Evolutionary conservation across 2,329 filamentous ascomycete species (phyloP).

Genomic region (Neofusicoccum sp.): DNA sequence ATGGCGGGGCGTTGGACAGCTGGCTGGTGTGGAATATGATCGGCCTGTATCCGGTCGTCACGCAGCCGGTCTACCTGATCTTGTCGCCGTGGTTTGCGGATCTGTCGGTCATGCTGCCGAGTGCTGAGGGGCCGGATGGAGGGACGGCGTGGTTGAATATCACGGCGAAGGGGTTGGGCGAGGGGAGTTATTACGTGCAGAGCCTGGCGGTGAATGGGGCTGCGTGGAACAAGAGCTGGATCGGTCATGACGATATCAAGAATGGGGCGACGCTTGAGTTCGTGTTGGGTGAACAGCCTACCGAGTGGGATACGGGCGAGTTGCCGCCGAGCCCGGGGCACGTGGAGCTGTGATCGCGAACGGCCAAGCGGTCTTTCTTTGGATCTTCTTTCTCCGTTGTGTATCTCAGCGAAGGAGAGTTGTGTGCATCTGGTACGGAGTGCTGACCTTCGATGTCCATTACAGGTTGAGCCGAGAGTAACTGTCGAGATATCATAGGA

Average conservation of each 20-base stretch:
- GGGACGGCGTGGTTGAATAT: slow-evolving; percentile 48
- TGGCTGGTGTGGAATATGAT: slow-evolving; percentile 53
- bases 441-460: too few species aligned
- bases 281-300: slow-evolving; percentile 58
- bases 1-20: slow-evolving; percentile 49
- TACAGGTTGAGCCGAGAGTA: too few species aligned
- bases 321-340: slow-evolving; percentile 61
- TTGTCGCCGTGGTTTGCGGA: slow-evolving; percentile 41
- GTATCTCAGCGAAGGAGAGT: too few species aligned
- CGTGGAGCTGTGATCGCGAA: background rate
- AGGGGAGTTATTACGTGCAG: slow-evolving; percentile 56
- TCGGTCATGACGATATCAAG: slow-evolving; percentile 55
- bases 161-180: slow-evolving; percentile 46
- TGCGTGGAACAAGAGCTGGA: slow-evolving; percentile 57
- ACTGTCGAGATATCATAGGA: too few species aligned
- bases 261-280: slow-evolving; percentile 64
- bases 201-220: slow-evolving; percentile 57
- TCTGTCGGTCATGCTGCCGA: slow-evolving; percentile 34
- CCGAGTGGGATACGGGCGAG: slow-evolving; percentile 62
- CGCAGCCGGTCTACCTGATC: slow-evolving; percentile 45
- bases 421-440: too few species aligned
- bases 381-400: too few species aligned
- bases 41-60: slow-evolving; percentile 48
- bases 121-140: slow-evolving; percentile 18
- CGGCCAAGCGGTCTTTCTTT: background rate